Base-by-base conservation (phyloP, 2,329 filamentous ascomycete genomes). In the Phyllosticta paracitricarpa region DNA sequence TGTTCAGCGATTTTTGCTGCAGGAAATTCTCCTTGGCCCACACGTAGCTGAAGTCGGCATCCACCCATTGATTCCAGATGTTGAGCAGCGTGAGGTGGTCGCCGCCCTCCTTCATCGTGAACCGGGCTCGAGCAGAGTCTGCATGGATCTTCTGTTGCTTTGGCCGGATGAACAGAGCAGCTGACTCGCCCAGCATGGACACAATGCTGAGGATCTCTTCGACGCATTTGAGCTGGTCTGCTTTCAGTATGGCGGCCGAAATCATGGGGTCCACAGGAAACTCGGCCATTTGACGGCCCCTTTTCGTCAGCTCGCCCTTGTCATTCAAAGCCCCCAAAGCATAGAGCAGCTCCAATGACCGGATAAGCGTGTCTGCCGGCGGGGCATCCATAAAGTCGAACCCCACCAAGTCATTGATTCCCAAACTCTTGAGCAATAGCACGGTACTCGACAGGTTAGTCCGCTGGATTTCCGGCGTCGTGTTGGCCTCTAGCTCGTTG, bases 101-200 rank as follows among this genome's bases (percentile, higher is more conserved):
- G 52, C 94, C 94, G 40, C 92, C 92, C 64, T 95, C 91, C 68
- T 91, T 90, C 71, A 93, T 80, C 0, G 91, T 96, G 75, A 97
- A 97, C 1, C 93, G 85, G 40, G 88, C 87, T 14, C 91, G 86
- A 0, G 94, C 94, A 64, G 89, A 90, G 73, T 99, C 93, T 12
- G 94, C 94, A 69, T 97, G 90, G 28, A 97, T 88, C 73, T 96
- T 96, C 79, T 97, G 97, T 76, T 99, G 92, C 72, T 97, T 96
- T 22, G 94, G 92, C 0, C 91, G 83, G 81, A 95, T 96, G 79
- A 97, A 99, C 4, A 99, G 82, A 0, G 91, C 87, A 3, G 88
- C 91, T 1, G 89, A 85, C 76, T 97, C 94, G 63, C 89, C 86
- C 0, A 97, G 82, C 89, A 97, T 96, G 52, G 92, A 86, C n/a